Percentiles rank a stretch among this genome's conserved stretches.
Conservation (phyloP, 257 asterid species). For the Rhazya stricta region DNA sequence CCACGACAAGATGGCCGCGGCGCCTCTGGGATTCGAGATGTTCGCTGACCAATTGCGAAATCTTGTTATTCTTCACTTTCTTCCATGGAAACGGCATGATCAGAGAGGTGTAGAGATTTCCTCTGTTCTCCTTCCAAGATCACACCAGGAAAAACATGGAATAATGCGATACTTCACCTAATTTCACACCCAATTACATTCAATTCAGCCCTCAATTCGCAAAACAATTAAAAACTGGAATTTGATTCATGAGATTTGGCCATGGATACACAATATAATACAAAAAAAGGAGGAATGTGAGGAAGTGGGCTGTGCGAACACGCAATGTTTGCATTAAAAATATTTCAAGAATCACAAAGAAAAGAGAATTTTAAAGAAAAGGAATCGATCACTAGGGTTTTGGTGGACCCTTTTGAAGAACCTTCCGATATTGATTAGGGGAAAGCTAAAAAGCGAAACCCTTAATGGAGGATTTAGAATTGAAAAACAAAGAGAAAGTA, state of each 20-base stretch:
- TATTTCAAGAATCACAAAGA: not conserved
- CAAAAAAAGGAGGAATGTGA: too few relatives aligned
- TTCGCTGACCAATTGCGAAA: conserved; percentile 58
- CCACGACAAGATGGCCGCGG: conserved; percentile 61
- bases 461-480: not conserved
- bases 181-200: not conserved
- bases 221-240: not conserved
- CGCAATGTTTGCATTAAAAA: not conserved
- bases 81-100: conserved; percentile 70
- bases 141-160: not conserved
- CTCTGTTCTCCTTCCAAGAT: conserved; percentile 1
- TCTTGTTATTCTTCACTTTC: conserved; percentile 43
- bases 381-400: not conserved
- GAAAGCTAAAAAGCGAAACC: not conserved
- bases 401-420: not conserved
- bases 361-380: not conserved
- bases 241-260: not conserved
- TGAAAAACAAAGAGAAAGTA: not conserved
- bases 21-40: conserved; percentile 53
- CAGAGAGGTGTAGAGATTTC: not conserved
- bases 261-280: not conserved
- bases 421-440: not conserved
- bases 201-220: not conserved
- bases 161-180: not conserved
- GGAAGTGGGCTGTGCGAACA: not conserved